These are phyloP conservation scores for Samsoniella hepiali DNA, from an alignment of 2,329 filamentous ascomycete species.

Conservation along the genomic window DNA sequence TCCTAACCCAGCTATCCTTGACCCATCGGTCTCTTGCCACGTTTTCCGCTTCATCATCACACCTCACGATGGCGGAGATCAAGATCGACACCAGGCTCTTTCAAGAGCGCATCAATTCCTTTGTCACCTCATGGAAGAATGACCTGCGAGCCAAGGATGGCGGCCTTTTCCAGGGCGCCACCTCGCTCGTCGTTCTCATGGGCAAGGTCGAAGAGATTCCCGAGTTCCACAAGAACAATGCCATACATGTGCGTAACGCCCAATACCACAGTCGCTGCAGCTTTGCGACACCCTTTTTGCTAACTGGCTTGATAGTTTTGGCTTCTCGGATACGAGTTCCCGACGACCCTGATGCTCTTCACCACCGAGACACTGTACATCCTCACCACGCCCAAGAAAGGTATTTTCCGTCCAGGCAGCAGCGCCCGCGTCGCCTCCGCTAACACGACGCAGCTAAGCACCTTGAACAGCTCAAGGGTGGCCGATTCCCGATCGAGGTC, in stretches of 20 bases:
- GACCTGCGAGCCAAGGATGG: slow-evolving; percentile 86
- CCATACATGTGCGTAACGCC: slow-evolving; percentile 59
- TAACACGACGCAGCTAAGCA: slow-evolving; percentile 69
- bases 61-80: slow-evolving; percentile 69
- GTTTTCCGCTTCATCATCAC: slow-evolving; percentile 28
- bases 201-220: slow-evolving; percentile 89
- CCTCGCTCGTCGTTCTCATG: slow-evolving; percentile 85
- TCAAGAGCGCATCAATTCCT: slow-evolving; percentile 84
- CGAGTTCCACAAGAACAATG: slow-evolving; percentile 92
- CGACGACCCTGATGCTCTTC: slow-evolving; percentile 89
- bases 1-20: slow-evolving; percentile 26
- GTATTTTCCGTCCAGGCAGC: slow-evolving; percentile 42
- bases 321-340: slow-evolving; percentile 98
- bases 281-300: not conserved
- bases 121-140: slow-evolving; percentile 91
- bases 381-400: slow-evolving; percentile 96
- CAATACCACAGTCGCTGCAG: slow-evolving; percentile 7
- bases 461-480: slow-evolving; percentile 85
- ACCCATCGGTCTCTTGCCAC: slow-evolving; percentile 26
- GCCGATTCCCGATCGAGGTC: slow-evolving; percentile 89
- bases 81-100: slow-evolving; percentile 93
- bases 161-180: slow-evolving; percentile 77
- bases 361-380: slow-evolving; percentile 86
- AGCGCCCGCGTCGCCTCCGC: slow-evolving; percentile 22
- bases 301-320: slow-evolving; percentile 66